Base-by-base conservation (phyloP, 768 basidiomycete species). In the Hemileccinum rubropunctum region DNA sequence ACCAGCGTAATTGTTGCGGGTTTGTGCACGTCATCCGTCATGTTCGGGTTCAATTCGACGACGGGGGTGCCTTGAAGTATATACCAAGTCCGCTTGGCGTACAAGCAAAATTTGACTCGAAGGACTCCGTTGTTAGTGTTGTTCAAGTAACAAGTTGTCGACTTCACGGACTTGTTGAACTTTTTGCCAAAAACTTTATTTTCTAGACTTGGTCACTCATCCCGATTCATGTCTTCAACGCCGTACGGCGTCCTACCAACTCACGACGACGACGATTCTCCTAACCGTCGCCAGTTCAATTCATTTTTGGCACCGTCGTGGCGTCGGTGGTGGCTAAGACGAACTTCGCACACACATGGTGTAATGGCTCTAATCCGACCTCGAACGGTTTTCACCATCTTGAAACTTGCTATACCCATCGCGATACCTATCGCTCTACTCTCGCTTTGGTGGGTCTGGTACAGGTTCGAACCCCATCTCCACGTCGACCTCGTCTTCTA, bases 401-500 rank as follows among this genome's bases (percentile, higher is more conserved):
- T 80, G 53, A 80, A 79, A 64, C 70, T 73, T 44, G 64, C 60
- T n/a, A 49, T 81, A 17, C 76, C 76, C 6, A 32, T 68, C 21
- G 45, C 60, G n/a, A 49, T 81, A 17, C 76, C 76, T 6, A 32
- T 68, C 21, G 45, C 61, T 5, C 20, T 63, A 1, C 26, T 67
- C 34, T 27, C 48, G 17, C 45, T 59, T 35, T 70, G 55, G 58
- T 80, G 53, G 57, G 72, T 71, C 1, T 71, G 82, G 53, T 74
- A 77, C 55, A 64, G 80, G 34, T 88, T 83, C 70, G 88, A 95
- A 64, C 80, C 90, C 3, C 66, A 68, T 33, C 61, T 68, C 27
- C 92, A 97, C 62, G 69, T 97, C 59, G 94, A 97, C 69, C 71
- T 95, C 26, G 76, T 86, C 21, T 81, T 92, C 59, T 93, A 91